Evolutionary conservation across 1,284 basidiomycete genomes (phyloP), one percentile per base, ranked within the genome.

Genomic region (Thecaphora frezii): DNA sequence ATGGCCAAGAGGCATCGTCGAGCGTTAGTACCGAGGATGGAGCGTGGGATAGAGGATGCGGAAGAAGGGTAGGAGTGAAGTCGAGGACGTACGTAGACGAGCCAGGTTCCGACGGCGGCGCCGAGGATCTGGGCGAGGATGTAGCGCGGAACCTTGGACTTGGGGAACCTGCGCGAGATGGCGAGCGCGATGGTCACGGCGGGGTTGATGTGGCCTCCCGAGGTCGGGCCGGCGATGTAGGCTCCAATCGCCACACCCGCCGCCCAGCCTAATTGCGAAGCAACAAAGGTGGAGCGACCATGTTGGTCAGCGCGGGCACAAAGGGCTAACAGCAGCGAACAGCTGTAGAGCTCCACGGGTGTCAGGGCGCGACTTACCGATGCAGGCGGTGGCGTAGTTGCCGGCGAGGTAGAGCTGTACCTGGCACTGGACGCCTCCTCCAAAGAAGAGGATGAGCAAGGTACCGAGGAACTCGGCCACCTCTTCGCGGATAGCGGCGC

Each of bases 381-480:
- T 10, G 40, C 19, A 22, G 40, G n/a, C 12, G 23, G 40, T 41
- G 7, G 23, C 5, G 21, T 24, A 41, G 40, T 41, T 16, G 19
- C 40, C 40, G 7, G 40, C 40, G 19, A 5, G 9, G 40, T 41
- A 41, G 23, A 41, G 40, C 21, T 24, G 21, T 3, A 24, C 40
- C 23, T 41, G 40, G 40, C 40, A 41, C 23, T 41, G 21, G 23
- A 24, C 40, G 9, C 21, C 40, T 5, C n/a, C 40, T 5, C 40
- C 40, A 16, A 41, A 41, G 7, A 41, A 18, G 9, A 41, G 21
- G 40, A 41, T 41, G n/a, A 41, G 19, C n/a, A 18, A 7, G 23
- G 40, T 41, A 10, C 40, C 40, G n/a, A 21, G 23, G 40, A 41
- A 41, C 23, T 24, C 30, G 48, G 48, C 28, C 19, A 41, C 19